These are phyloP conservation scores for Colletotrichum tofieldiae DNA, from an alignment of 2,329 filamentous ascomycete genomes.

Conservation along the genomic window DNA sequence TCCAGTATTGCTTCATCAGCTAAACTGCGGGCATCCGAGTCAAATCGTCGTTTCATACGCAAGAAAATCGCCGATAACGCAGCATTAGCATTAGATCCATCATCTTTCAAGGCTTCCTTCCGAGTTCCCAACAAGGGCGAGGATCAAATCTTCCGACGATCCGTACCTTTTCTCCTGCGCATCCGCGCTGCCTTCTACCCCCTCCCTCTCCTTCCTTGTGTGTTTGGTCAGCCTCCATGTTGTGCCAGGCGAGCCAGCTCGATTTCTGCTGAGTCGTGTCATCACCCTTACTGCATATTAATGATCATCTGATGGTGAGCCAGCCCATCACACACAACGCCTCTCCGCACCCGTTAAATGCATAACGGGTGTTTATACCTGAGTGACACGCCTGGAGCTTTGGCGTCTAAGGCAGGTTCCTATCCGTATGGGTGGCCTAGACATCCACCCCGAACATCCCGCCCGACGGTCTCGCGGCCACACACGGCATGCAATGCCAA, in stretches of 20 bases:
- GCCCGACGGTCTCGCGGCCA: not conserved
- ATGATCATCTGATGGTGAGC: constrained; percentile 41
- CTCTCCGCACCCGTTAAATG: constrained; percentile 31
- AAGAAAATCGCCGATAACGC: constrained; percentile 6
- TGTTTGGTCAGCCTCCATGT: constrained; percentile 9
- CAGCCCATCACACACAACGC: constrained; percentile 22
- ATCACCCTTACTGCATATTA: constrained; percentile 13
- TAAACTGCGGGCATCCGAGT: constrained; percentile 23
- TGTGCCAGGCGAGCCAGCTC: constrained; percentile 4
- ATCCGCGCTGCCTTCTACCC: constrained; percentile 1
- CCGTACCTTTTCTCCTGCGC: constrained; percentile 30
- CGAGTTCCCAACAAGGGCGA: constrained; percentile 20
- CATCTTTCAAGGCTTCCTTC: constrained; percentile 7
- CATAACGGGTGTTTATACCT: constrained; percentile 22
- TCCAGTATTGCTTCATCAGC: constrained; percentile 43
- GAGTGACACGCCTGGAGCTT: not conserved
- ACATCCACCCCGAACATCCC: constrained; percentile 15
- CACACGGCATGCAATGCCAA: not conserved
- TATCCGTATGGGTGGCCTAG: not conserved
- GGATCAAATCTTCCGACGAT: constrained; percentile 30
- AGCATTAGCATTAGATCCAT: constrained; percentile 8
- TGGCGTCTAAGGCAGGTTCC: constrained; percentile 2
- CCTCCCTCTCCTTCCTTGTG: not conserved
- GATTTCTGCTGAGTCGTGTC: constrained; percentile 7
- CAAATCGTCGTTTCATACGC: constrained; percentile 27